Conservation (phyloP, 805 yeast species). For the Isabelozyma gotoi region DNA sequence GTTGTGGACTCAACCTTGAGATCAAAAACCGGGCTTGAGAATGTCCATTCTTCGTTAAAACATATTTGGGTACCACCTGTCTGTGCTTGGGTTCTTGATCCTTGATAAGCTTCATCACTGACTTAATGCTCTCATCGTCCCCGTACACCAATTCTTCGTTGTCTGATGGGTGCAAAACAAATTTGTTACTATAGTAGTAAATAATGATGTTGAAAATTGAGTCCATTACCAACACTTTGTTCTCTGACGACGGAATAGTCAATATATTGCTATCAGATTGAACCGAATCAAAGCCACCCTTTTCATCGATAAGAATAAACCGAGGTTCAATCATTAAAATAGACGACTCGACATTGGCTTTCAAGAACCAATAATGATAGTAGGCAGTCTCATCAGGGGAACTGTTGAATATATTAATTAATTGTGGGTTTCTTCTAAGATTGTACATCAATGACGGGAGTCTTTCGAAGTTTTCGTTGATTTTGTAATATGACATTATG, state of each 20-base stretch:
- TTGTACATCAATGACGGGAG: conserved; percentile 33
- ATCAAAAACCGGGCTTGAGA: conserved; percentile 37
- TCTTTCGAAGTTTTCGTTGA: conserved; percentile 24
- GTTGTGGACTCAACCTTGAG: conserved; percentile 29
- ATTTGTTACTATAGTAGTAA: conserved; percentile 14
- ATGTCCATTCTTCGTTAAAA: conserved; percentile 35
- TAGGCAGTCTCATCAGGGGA: conserved; percentile 48
- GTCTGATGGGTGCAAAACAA: conserved; percentile 27
- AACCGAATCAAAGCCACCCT: conserved; percentile 3
- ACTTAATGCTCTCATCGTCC: conserved; percentile 4
- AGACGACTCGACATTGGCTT: conserved; percentile 15
- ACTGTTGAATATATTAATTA: conserved; percentile 38
- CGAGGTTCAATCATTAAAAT: conserved; percentile 27
- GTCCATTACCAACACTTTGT: conserved; percentile 28
- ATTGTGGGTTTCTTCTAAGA: conserved; percentile 34
- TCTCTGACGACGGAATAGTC: neutral
- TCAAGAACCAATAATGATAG: conserved; percentile 33
- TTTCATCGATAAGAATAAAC: conserved; percentile 14
- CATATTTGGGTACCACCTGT: conserved; percentile 17
- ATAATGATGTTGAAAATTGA: conserved; percentile 24
- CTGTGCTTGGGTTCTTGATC: conserved; percentile 6
- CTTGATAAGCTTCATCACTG: conserved; percentile 13
- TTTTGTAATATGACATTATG: conserved; percentile 13
- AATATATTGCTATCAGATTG: conserved; percentile 19
- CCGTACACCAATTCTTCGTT: conserved; percentile 16